These are phyloP conservation scores for Hypoxylon fuscum DNA, from an alignment of 495 filamentous ascomycete genomes.

Conservation along the genomic window DNA sequence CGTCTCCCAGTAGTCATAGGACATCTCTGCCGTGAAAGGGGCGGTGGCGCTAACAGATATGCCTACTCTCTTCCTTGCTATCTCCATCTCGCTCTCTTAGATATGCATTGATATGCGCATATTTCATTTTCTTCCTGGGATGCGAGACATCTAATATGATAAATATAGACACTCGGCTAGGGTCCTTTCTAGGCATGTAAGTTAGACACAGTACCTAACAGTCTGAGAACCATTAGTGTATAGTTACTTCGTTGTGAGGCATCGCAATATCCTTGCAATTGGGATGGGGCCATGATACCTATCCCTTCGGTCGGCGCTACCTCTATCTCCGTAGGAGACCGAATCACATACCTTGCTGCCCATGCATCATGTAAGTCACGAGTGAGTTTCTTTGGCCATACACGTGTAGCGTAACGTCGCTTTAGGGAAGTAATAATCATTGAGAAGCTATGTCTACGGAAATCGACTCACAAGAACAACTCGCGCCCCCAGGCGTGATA, in stretches of 20 bases:
- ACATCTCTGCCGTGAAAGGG: conserved; percentile 13
- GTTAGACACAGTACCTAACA: no score
- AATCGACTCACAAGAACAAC: conserved; percentile 7
- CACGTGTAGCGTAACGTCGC: background rate
- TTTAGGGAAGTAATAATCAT: no score
- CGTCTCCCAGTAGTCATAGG: background rate
- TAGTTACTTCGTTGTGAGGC: background rate
- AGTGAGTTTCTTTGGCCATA: conserved; percentile 2
- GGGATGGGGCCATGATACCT: background rate
- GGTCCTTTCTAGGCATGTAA: background rate
- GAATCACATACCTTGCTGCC: background rate
- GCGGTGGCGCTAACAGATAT: conserved; percentile 35
- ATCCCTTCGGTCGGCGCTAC: conserved; percentile 16
- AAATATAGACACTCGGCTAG: background rate
- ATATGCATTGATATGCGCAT: no score
- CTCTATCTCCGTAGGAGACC: conserved; percentile 19
- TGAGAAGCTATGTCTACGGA: no score
- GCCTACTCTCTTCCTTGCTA: background rate
- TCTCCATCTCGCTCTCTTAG: conserved; percentile 2
- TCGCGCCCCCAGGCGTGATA: background rate
- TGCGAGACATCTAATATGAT: background rate
- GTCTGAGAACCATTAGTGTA: no score
- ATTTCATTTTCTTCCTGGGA: background rate
- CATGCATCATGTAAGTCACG: background rate
- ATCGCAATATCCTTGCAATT: background rate